Percentiles rank a stretch among this genome's conserved stretches.
Conservation (phyloP, 176 grass and related monocot species). For the Oryza brachyantha region DNA sequence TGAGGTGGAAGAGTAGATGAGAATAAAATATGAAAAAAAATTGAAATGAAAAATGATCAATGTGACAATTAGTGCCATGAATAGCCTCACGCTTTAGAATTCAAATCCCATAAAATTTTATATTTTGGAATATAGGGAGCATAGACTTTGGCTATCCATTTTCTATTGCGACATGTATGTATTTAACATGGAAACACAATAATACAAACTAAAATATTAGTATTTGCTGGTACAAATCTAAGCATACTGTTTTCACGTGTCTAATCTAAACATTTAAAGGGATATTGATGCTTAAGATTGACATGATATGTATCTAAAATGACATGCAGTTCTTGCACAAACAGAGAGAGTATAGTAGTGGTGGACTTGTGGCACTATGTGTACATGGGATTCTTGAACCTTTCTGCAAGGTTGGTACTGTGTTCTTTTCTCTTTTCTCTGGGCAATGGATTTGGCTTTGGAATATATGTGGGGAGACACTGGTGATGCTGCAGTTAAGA, state of each 20-base stretch:
- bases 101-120: too few species aligned
- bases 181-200: not conserved
- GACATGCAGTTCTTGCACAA: not conserved
- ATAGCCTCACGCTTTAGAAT: too few species aligned
- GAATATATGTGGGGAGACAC: constrained; percentile 2
- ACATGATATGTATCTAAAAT: not conserved
- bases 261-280: not conserved
- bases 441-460: not conserved
- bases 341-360: not conserved
- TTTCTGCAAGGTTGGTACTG: constrained; percentile 25
- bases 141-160: not conserved
- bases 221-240: too few species aligned
- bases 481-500: not conserved
- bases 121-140: too few species aligned
- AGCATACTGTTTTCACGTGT: not conserved
- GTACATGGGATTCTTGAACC: not conserved
- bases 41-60: too few species aligned
- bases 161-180: not conserved
- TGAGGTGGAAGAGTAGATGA: too few species aligned
- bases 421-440: constrained; percentile 1
- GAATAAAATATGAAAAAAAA: too few species aligned
- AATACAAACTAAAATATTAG: too few species aligned
- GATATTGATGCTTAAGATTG: not conserved
- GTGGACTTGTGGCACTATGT: not conserved
- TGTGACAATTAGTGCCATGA: too few species aligned